Evolutionary conservation across 116 monocot species (phyloP), one percentile per base, ranked within the genome.

Genomic region (Iris pallida): DNA sequence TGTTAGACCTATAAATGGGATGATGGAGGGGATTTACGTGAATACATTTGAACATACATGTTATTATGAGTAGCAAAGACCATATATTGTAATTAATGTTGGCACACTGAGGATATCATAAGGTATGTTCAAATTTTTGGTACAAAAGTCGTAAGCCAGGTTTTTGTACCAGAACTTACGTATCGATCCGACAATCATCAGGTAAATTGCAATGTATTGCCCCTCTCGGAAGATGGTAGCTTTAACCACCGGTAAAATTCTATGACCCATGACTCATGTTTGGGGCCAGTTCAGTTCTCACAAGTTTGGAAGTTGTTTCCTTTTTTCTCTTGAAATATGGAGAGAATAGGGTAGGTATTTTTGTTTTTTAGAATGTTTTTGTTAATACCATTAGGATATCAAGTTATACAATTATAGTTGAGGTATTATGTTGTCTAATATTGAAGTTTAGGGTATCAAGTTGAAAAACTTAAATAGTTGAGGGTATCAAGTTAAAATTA

Each of bases 181-280:
- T 41, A 51, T 48, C 57, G 5, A 57, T 40, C 66, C 5, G 53
- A 53, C n/a, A 76, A 59, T 40, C 16, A 15, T 64, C 45, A 20
- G 2, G 55, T 42, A 18, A 77, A 66, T 58, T 55, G 11, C 17
- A 77, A 74, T 58, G 62, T 53, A 17, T 71, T 71, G 41, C 71
- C 71, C 72, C 56, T 69, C 16, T 15, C 59, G 66, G 76, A 80
- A 7, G 81, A 81, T 45, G 59, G 56, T 57, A 45, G 15, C 40
- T 63, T 71, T 47, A 46, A 65, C 2, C 46, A 71, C 19, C 47
- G 53, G 42, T 19, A 46, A 12, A 66, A 42, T 66, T 66, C 66
- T 42, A 52, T 14, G 3, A 42, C 20, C 53, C 16, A 63, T 44
- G 45, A 63, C 46, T 8, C 4, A 46, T 16, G n/a, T 46, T 45